Conservation (phyloP, 352 stramenopile species). For the Globisporangium barbulae region DNA sequence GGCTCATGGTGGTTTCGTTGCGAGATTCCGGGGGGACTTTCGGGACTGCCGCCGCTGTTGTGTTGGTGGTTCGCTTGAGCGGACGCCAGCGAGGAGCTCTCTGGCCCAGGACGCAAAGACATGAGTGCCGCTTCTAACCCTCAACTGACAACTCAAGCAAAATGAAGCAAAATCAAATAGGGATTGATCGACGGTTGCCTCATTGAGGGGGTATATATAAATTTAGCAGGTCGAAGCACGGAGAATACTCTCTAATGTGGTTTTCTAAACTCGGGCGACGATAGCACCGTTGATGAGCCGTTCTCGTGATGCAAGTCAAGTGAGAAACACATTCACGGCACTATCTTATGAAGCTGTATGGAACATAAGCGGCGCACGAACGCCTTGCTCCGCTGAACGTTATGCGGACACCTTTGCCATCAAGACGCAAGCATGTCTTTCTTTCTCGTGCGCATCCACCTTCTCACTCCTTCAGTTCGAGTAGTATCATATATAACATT, state of each 20-base stretch:
- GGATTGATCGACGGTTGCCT: background rate
- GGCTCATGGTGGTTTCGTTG: slow-evolving; percentile 53
- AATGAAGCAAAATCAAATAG: background rate
- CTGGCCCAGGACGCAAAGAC: slow-evolving; percentile 9
- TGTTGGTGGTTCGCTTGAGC: slow-evolving; percentile 4
- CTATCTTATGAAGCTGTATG: too few relatives aligned
- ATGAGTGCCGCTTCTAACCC: background rate
- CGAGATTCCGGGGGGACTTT: slow-evolving; percentile 37
- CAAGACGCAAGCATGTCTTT: background rate
- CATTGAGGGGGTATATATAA: background rate
- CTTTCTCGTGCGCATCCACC: background rate
- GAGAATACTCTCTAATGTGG: too few relatives aligned
- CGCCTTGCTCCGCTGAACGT: too few relatives aligned
- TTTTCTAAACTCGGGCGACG: too few relatives aligned
- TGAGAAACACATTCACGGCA: too few relatives aligned
- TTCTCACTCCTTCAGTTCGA: background rate
- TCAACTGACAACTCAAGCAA: background rate
- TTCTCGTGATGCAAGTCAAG: too few relatives aligned
- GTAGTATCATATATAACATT: background rate
- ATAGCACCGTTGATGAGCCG: too few relatives aligned
- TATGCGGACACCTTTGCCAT: background rate
- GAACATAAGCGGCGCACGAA: too few relatives aligned
- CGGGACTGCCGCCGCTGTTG: slow-evolving; percentile 11
- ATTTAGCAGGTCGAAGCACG: too few relatives aligned
- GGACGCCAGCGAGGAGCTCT: background rate